Percentiles rank a stretch among this genome's conserved stretches.
Evolutionary conservation across 2,329 filamentous ascomycete species (phyloP).

Genomic region (Botryosphaeria dothidea): DNA sequence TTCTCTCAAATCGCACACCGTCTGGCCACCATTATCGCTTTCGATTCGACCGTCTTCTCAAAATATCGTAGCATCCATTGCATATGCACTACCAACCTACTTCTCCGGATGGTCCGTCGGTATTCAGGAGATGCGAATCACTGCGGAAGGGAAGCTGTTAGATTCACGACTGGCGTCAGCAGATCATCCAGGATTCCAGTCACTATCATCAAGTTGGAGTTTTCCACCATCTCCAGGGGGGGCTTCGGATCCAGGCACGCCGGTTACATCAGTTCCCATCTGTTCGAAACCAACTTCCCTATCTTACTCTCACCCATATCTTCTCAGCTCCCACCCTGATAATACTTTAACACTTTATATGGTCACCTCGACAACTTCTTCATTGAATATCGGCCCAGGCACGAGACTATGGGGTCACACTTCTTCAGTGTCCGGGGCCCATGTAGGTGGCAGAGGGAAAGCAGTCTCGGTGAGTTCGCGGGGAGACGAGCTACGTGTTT

Average conservation of each 20-base stretch:
- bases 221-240: constrained; percentile 21
- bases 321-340: constrained; percentile 79
- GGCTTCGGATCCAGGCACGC: constrained; percentile 4
- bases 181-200: constrained; percentile 49
- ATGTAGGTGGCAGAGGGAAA: constrained; percentile 81
- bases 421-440: constrained; percentile 80
- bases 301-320: constrained; percentile 73
- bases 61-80: constrained; percentile 77
- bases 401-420: constrained; percentile 89
- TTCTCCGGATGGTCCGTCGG: constrained; percentile 84
- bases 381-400: constrained; percentile 69
- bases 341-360: constrained; percentile 85
- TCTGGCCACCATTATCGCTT: constrained; percentile 76
- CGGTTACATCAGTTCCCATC: constrained; percentile 20
- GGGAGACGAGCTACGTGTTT: constrained; percentile 72
- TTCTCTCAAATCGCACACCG: constrained; percentile 78
- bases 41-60: constrained; percentile 70
- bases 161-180: constrained; percentile 54
- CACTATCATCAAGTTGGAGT: constrained; percentile 31
- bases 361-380: constrained; percentile 69
- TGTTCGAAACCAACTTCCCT: constrained; percentile 49
- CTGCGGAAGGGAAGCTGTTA: constrained; percentile 48
- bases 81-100: constrained; percentile 78
- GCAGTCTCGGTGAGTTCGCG: constrained; percentile 83
- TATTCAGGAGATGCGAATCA: constrained; percentile 84